Evolutionary conservation across 2,329 filamentous ascomycete genomes (phyloP).

Genomic region (Fusarium albosuccineum): DNA sequence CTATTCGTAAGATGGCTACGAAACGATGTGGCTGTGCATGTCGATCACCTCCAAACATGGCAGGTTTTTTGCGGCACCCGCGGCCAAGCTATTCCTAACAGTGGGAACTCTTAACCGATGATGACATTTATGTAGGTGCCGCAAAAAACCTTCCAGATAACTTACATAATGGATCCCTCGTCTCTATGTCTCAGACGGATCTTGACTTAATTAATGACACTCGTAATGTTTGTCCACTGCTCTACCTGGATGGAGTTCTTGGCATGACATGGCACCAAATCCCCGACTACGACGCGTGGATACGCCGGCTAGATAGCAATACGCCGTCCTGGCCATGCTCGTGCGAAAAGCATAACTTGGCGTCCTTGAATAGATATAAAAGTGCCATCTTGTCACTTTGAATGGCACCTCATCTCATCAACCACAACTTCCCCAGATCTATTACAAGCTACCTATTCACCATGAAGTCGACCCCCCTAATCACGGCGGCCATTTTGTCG

Average conservation of each 20-base stretch:
- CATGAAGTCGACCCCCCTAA: constrained; percentile 6
- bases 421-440: neutral
- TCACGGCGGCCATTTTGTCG: accelerated
- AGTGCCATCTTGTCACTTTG: accelerated
- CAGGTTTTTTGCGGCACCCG: constrained; percentile 23
- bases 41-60: neutral
- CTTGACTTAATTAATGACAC: neutral
- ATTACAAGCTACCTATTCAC: neutral
- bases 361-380: constrained; percentile 11
- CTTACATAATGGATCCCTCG: neutral
- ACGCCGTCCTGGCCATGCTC: neutral
- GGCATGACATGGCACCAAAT: neutral
- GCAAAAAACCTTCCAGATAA: neutral
- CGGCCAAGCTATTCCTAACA: neutral
- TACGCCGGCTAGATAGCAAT: neutral
- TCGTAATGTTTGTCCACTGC: neutral
- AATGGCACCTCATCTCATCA: neutral
- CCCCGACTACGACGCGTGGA: neutral
- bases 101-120: neutral
- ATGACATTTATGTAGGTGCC: neutral
- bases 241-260: neutral
- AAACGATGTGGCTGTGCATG: constrained; percentile 18
- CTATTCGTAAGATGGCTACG: neutral
- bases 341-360: neutral
- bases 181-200: neutral